Evolutionary conservation across 805 yeast species (phyloP).

Genomic region (Saccharomyces eubayanus): DNA sequence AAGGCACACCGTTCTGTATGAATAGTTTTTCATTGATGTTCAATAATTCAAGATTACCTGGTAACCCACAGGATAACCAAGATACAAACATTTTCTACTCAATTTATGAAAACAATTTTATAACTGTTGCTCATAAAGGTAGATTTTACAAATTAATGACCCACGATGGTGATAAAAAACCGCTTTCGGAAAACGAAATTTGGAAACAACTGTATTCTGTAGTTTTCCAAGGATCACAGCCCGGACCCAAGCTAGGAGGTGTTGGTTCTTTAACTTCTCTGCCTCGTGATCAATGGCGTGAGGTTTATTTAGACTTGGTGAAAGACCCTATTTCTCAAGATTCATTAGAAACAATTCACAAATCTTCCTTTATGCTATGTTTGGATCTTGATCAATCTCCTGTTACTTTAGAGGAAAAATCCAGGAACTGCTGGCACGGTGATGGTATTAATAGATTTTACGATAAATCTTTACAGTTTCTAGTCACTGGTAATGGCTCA

Average conservation of each 20-base stretch:
- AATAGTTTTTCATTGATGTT: slow-evolving; percentile 86
- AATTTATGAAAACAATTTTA: slow-evolving; percentile 47
- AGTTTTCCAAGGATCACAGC: slow-evolving; percentile 30
- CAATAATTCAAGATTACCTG: slow-evolving; percentile 80
- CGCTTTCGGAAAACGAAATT: slow-evolving; percentile 41
- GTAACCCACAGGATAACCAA: slow-evolving; percentile 31
- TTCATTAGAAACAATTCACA: slow-evolving; percentile 59
- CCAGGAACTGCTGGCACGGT: slow-evolving; percentile 91
- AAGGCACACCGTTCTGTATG: slow-evolving; percentile 86
- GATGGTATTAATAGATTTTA: slow-evolving; percentile 82
- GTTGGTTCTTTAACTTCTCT: slow-evolving; percentile 75
- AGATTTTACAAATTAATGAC: slow-evolving; percentile 72
- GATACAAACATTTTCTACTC: slow-evolving; percentile 56
- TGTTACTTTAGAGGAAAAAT: slow-evolving; percentile 70
- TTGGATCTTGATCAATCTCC: slow-evolving; percentile 62
- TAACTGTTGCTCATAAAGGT: slow-evolving; percentile 66
- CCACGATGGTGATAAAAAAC: slow-evolving; percentile 34
- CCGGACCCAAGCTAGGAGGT: slow-evolving; percentile 31
- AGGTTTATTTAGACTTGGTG: slow-evolving; percentile 47
- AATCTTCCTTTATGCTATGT: slow-evolving; percentile 72
- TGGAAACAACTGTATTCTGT: slow-evolving; percentile 54
- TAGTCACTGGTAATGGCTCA: slow-evolving; percentile 71
- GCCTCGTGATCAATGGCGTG: slow-evolving; percentile 76
- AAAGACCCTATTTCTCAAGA: slow-evolving; percentile 53
- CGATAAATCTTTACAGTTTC: slow-evolving; percentile 85